Base-by-base conservation (phyloP, 2,329 filamentous ascomycete genomes). In the Fonsecaea pedrosoi region DNA sequence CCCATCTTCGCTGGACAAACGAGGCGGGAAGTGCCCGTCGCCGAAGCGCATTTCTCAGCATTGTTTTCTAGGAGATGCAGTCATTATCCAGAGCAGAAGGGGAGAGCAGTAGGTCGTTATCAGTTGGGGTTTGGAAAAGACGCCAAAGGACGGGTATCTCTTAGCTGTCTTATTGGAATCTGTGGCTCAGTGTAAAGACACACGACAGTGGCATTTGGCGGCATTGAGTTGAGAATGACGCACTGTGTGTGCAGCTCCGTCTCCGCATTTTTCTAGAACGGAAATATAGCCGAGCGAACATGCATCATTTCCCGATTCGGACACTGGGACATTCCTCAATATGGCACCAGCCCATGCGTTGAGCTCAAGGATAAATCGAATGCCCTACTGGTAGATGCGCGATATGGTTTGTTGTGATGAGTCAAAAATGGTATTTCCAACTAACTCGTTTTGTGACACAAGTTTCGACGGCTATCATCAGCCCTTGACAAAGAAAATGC, bases 1-100 rank as follows among this genome's bases (percentile, higher is more conserved):
- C n/a, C 67, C 67, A 69, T 65, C 67, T 37, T 30, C 59, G 67
- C 34, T 62, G 67, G 37, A 60, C 30, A 9, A 62, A 58, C 3
- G 40, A 48, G 21, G 15, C 4, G 25, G 57, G 45, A 40, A 62
- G 53, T 55, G n/a, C 15, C n/a, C 61, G 64, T 45, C 58, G 57
- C 7, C 61, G 57, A 10, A 69, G 15, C 15, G 58, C 61, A 48
- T 21, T 34, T 35, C 67, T 69, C 57, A 69, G 53, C 67, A 69
- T 69, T 37, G 25, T 57, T 18, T 55, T 15, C 12, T 3, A 21
- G 30, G 9, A 38, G 54, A 34, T 18, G 18, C 21, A 30, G 18
- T 50, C 45, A 50, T 50, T 13, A 10, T 50, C 21, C 12, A 21
- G 18, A 12, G 21, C 4, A 13, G 21, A 13, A 13, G 4, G 10